A percentile compares a stretch with the other conserved stretches of the same genome.
Evolutionary conservation across 176 grass and related monocot genomes (phyloP).

Genomic region (Aegilops longissima): DNA sequence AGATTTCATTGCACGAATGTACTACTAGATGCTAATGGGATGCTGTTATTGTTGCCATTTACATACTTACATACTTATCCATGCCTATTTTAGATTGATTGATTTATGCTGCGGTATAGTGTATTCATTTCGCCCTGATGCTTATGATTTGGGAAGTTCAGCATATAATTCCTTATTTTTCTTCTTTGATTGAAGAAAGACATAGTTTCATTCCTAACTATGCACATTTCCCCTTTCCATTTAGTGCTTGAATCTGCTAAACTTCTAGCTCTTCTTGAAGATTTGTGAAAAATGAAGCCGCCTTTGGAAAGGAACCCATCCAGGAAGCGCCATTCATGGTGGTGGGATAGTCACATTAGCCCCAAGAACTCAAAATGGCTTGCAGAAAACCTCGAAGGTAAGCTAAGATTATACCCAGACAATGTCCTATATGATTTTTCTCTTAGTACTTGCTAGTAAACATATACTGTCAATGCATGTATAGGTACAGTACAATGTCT

Average conservation of each 20-base stretch:
- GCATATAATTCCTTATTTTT: not conserved
- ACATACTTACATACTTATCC: conserved; percentile 2
- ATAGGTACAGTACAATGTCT: not conserved
- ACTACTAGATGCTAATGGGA: not conserved
- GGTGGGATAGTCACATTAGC: conserved; percentile 79
- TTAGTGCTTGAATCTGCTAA: not conserved
- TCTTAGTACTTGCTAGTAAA: not conserved
- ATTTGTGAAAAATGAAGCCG: conserved; percentile 46
- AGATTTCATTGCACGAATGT: not conserved
- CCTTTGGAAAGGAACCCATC: conserved; percentile 54
- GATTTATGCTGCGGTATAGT: not conserved
- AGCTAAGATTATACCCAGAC: not conserved
- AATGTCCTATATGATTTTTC: not conserved
- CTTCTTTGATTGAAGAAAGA: not conserved
- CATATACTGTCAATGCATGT: not conserved
- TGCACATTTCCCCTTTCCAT: not conserved
- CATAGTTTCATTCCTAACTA: not conserved
- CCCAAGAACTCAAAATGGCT: conserved; percentile 89
- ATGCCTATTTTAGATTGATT: not conserved
- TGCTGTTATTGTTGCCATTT: not conserved
- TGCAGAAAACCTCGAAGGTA: conserved; percentile 75
- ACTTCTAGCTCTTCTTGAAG: not conserved
- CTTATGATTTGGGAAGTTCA: not conserved
- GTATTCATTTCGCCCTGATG: not conserved
- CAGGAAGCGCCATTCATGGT: conserved; percentile 74